Evolutionary conservation across 345 rosid genomes (phyloP).

Genomic region (Moringa oleifera): DNA sequence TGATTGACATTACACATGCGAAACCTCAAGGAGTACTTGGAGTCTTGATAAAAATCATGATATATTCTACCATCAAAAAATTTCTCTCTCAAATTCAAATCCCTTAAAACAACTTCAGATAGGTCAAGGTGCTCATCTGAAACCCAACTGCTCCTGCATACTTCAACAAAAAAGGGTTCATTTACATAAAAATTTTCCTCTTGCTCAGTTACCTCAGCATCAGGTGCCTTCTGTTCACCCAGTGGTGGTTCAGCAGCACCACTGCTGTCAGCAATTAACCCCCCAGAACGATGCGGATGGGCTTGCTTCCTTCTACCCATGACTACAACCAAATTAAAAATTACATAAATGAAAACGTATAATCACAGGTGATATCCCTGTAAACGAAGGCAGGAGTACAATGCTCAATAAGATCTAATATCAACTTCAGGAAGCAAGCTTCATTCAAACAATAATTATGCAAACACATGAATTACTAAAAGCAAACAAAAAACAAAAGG

Average conservation of each 20-base stretch:
- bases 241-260: conserved; percentile 23
- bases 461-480: too few relatives aligned
- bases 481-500: too few relatives aligned
- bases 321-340: conserved; percentile 25
- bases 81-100: conserved; percentile 39
- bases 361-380: background rate
- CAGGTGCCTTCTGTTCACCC: conserved; percentile 18
- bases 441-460: too few relatives aligned
- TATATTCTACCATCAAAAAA: conserved; percentile 30
- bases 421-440: conserved; percentile 4
- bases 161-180: conserved; percentile 51
- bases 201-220: conserved; percentile 11
- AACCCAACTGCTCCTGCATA: conserved; percentile 36
- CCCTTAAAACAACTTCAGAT: conserved; percentile 68
- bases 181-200: conserved; percentile 25
- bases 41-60: conserved; percentile 32
- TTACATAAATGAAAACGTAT: conserved; percentile 6
- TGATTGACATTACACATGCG: conserved; percentile 42
- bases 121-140: conserved; percentile 62
- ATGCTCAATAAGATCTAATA: background rate
- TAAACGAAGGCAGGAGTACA: conserved; percentile 3
- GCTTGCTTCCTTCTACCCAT: conserved; percentile 93
- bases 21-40: conserved; percentile 57
- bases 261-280: conserved; percentile 26
- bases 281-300: conserved; percentile 68